phyloP scores from a whole-genome alignment of 768 basidiomycete species.

The Pleurotus cornucopiae region DNA sequence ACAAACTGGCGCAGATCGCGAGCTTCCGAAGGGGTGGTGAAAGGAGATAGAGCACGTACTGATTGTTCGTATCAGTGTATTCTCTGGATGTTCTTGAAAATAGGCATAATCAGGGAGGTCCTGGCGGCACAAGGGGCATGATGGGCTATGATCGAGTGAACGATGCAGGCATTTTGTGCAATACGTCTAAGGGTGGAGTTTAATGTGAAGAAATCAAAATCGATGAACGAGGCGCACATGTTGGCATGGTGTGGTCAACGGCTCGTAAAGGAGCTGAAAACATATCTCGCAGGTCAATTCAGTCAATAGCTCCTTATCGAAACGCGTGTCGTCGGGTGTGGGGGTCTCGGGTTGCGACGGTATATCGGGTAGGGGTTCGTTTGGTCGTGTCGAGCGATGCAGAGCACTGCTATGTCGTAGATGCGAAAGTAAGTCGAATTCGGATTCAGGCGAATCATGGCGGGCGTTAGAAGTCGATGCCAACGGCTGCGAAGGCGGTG shows the following conservation, averaged over 20 bases:
- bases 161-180: conserved; percentile 87
- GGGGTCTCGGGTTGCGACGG: conserved; percentile 19
- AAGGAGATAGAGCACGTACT: conserved; percentile 35
- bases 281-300: conserved; percentile 93
- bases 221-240: conserved; percentile 55
- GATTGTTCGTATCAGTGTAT: conserved; percentile 67
- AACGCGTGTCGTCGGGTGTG: conserved; percentile 23
- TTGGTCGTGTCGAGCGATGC: conserved; percentile 24
- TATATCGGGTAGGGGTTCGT: conserved; percentile 26
- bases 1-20: conserved; percentile 9
- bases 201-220: conserved; percentile 5
- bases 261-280: conserved; percentile 76
- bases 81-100: conserved; percentile 77
- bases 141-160: conserved; percentile 77
- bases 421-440: conserved; percentile 5
- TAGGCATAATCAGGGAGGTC: conserved; percentile 70
- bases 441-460: background rate
- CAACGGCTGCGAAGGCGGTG: conserved; percentile 11
- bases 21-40: background rate
- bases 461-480: conserved; percentile 12
- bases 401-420: conserved; percentile 14
- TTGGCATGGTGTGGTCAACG: conserved; percentile 92
- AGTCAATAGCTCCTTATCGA: conserved; percentile 58
- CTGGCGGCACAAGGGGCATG: conserved; percentile 86
- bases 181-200: conserved; percentile 60